phyloP scores from a whole-genome alignment of 1,284 basidiomycete species.

The Mycena sp. region DNA sequence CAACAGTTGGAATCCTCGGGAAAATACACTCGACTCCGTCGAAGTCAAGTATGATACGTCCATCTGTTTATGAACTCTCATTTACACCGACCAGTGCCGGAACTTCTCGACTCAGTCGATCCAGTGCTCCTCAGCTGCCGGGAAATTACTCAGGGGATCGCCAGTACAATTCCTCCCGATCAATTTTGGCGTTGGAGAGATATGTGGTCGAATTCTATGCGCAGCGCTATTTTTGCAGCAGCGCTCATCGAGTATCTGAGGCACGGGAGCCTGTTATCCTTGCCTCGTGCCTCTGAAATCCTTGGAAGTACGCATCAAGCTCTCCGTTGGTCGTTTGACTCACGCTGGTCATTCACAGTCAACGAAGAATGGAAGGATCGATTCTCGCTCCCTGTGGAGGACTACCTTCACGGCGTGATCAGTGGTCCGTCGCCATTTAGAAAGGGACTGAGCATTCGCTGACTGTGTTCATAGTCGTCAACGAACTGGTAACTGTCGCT shows the following conservation, averaged over 20 bases:
- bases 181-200: slow-evolving; percentile 89
- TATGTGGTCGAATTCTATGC: slow-evolving; percentile 76
- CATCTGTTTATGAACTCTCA: slow-evolving; percentile 21
- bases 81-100: slow-evolving; percentile 58
- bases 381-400: slow-evolving; percentile 77
- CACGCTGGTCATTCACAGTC: slow-evolving; percentile 56
- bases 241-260: slow-evolving; percentile 76
- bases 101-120: slow-evolving; percentile 66
- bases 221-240: slow-evolving; percentile 73
- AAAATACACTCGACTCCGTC: slow-evolving; percentile 81
- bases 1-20: slow-evolving; percentile 66
- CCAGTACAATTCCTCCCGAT: slow-evolving; percentile 68
- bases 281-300: slow-evolving; percentile 30
- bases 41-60: slow-evolving; percentile 59
- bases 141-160: slow-evolving; percentile 58
- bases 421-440: slow-evolving; percentile 44
- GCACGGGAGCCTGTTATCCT: slow-evolving; percentile 65
- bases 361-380: slow-evolving; percentile 77
- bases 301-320: slow-evolving; percentile 28
- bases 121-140: slow-evolving; percentile 67
- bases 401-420: slow-evolving; percentile 89
- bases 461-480: slow-evolving; percentile 64
- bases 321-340: background rate
- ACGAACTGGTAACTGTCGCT: slow-evolving; percentile 73
- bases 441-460: background rate